Evolutionary conservation across 345 rosid species (phyloP).

Genomic region (Populus nigra): DNA sequence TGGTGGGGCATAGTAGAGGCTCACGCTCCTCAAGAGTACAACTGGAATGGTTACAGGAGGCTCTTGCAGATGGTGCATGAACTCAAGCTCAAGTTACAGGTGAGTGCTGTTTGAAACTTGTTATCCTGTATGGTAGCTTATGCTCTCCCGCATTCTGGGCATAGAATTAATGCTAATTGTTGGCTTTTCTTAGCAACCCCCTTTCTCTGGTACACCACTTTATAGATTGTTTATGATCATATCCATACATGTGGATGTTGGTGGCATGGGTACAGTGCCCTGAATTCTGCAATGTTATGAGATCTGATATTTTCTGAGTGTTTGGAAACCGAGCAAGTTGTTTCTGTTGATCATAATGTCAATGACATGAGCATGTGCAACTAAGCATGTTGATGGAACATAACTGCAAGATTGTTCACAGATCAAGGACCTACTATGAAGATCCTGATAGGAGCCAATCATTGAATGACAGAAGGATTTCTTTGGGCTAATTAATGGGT

Average conservation of each 20-base stretch:
- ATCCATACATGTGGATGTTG: neutral
- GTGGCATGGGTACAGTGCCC: neutral
- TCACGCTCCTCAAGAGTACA: slow-evolving; percentile 79
- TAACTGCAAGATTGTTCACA: neutral
- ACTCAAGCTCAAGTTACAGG: slow-evolving; percentile 86
- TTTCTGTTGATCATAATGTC: neutral
- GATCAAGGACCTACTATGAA: neutral
- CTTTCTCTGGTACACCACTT: neutral
- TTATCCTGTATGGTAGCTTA: slow-evolving; percentile 3
- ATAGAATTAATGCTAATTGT: neutral
- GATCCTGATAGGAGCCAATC: neutral
- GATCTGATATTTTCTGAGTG: neutral
- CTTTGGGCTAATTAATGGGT: neutral
- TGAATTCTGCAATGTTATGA: neutral
- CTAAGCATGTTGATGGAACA: neutral
- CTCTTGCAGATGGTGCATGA: slow-evolving; percentile 79
- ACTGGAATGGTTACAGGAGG: slow-evolving; percentile 87
- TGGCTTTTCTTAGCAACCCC: neutral
- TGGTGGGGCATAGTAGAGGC: slow-evolving; percentile 99
- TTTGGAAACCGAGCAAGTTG: neutral
- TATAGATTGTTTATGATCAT: neutral
- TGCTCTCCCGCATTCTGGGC: neutral
- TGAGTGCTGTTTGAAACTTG: slow-evolving; percentile 32
- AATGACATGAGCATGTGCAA: neutral
- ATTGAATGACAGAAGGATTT: neutral